A percentile compares a stretch with the other conserved stretches of the same genome.
Conservation (phyloP, 768 basidiomycete species). For the Boletus fagicola region DNA sequence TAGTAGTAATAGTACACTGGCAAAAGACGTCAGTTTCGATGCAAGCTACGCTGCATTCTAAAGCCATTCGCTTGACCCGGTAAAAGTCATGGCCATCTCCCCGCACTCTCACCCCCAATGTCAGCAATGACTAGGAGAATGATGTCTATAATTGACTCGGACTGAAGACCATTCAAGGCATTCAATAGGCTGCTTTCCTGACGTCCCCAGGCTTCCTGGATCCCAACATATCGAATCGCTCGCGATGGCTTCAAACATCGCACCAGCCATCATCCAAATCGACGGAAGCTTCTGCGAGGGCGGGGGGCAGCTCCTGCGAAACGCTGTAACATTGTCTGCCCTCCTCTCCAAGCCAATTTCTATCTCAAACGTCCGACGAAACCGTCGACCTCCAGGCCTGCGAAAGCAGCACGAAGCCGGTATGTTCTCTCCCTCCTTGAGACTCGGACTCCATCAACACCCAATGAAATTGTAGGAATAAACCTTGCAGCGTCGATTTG, state of each 20-base stretch:
- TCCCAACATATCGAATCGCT: neutral
- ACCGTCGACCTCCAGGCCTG: constrained; percentile 60
- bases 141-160: neutral
- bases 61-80: too few species aligned
- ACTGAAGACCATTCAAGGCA: neutral
- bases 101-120: neutral
- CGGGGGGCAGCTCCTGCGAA: constrained; percentile 74
- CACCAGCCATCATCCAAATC: constrained; percentile 26
- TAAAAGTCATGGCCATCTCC: too few species aligned
- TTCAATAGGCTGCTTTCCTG: neutral
- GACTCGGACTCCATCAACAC: neutral
- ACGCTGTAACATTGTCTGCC: constrained; percentile 63
- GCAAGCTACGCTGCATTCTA: neutral
- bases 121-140: neutral
- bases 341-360: constrained; percentile 58
- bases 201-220: neutral
- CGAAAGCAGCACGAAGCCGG: constrained; percentile 74
- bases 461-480: constrained; percentile 44
- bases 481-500: constrained; percentile 63
- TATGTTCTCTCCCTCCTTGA: constrained; percentile 15
- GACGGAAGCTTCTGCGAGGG: constrained; percentile 49
- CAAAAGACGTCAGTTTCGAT: neutral
- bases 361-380: constrained; percentile 59
- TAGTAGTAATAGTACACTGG: too few species aligned
- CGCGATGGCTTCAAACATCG: constrained; percentile 11